phyloP scores from a whole-genome alignment of 176 grass and related monocot species.

The Zoysia pacifica region DNA sequence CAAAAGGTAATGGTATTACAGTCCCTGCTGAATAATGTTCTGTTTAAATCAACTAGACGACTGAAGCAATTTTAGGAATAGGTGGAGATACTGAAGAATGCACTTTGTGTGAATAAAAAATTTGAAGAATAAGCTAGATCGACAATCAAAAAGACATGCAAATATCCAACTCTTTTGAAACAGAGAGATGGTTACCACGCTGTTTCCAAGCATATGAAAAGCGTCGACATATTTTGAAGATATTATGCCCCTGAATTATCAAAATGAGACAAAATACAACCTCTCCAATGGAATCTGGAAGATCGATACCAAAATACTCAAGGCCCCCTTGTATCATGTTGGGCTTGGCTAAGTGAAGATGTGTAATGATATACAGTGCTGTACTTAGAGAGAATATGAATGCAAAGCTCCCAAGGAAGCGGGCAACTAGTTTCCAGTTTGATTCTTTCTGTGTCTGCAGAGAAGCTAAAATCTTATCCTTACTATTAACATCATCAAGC shows the following conservation, averaged over 20 bases:
- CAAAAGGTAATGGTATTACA: constrained; percentile 9
- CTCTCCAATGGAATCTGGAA: constrained; percentile 90
- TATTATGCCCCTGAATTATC: constrained; percentile 71
- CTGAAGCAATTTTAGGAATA: not conserved
- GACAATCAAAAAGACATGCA: not conserved
- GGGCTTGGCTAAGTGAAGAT: constrained; percentile 62
- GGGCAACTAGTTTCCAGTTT: constrained; percentile 63
- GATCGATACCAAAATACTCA: constrained; percentile 84
- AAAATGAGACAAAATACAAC: constrained; percentile 77
- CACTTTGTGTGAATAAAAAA: not conserved
- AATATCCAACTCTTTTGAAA: constrained; percentile 2
- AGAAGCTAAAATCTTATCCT: constrained; percentile 80
- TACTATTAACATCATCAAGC: constrained; percentile 55
- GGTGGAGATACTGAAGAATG: constrained; percentile 1
- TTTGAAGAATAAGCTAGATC: constrained; percentile 22
- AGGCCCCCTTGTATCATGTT: constrained; percentile 73
- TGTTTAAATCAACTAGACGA: constrained; percentile 29
- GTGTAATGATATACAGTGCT: constrained; percentile 55
- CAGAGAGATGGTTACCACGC: constrained; percentile 54
- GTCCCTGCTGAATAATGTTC: not conserved
- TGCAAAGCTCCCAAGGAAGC: constrained; percentile 85
- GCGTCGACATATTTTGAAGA: constrained; percentile 61
- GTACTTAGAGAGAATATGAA: constrained; percentile 61
- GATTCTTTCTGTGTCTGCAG: constrained; percentile 70
- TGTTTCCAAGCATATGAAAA: constrained; percentile 74